phyloP scores from a whole-genome alignment of 1,284 basidiomycete genomes.

The Cryptococcus wingfieldii region DNA sequence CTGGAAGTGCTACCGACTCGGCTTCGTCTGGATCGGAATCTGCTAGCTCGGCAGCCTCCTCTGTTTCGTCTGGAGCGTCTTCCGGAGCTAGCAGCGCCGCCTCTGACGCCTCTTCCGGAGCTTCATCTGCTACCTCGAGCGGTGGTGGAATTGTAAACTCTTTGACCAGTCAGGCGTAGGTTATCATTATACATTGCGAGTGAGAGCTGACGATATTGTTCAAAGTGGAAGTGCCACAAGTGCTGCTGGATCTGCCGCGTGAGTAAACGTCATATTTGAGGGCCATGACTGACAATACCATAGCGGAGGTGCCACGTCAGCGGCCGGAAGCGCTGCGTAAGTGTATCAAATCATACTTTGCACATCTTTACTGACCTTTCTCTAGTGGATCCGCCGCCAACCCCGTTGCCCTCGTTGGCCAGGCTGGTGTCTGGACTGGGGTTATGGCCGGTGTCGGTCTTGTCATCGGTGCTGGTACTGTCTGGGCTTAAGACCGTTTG shows the following conservation, averaged over 20 bases:
- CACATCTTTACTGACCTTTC: no score
- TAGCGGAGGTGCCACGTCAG: no score
- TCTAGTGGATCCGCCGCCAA: slow-evolving; percentile 2
- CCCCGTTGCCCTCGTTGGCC: slow-evolving; percentile 2
- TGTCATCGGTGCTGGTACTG: slow-evolving; percentile 19
- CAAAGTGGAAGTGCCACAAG: neutral
- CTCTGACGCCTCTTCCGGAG: neutral
- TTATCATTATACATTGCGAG: no score
- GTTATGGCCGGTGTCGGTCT: slow-evolving; percentile 22
- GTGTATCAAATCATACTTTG: neutral
- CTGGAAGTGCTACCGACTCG: slow-evolving; percentile 5
- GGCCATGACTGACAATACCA: no score
- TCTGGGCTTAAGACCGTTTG: slow-evolving; percentile 15
- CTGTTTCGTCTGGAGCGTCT: neutral
- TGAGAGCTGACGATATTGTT: no score
- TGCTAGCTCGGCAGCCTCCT: slow-evolving; percentile 5
- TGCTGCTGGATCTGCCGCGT: neutral
- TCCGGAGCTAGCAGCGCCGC: neutral
- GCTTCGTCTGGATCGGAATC: slow-evolving; percentile 2
- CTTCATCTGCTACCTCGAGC: slow-evolving; percentile 3
- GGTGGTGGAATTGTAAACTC: neutral
- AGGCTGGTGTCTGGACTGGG: slow-evolving; percentile 14
- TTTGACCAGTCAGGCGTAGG: neutral
- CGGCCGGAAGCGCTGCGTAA: no score
- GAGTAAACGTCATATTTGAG: neutral